These are phyloP conservation scores for Chalciporus pseudorubinellus DNA, from an alignment of 768 basidiomycete species.

Conservation along the genomic window DNA sequence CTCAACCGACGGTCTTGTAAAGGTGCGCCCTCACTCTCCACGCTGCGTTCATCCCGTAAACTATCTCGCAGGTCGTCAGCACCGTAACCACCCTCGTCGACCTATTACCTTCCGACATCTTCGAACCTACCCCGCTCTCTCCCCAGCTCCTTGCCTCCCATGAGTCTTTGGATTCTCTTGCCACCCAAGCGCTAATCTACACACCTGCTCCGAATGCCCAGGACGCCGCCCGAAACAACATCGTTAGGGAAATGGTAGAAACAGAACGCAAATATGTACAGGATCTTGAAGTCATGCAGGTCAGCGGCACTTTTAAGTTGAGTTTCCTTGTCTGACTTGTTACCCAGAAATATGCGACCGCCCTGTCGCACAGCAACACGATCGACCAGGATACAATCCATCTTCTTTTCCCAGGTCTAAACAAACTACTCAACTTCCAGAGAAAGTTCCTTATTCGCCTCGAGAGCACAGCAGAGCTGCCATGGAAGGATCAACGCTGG, in stretches of 20 bases:
- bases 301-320: slow-evolving; percentile 35
- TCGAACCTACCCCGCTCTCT: slow-evolving; percentile 61
- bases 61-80: slow-evolving; percentile 66
- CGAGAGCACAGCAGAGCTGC: slow-evolving; percentile 78
- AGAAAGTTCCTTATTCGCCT: slow-evolving; percentile 88
- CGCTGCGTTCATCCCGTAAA: background rate
- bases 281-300: slow-evolving; percentile 96
- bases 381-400: slow-evolving; percentile 96
- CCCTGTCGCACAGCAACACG: slow-evolving; percentile 75
- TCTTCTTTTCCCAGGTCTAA: slow-evolving; percentile 90
- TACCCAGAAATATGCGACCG: slow-evolving; percentile 81
- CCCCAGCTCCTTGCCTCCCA: slow-evolving; percentile 54
- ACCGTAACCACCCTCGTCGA: slow-evolving; percentile 85
- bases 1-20: slow-evolving; percentile 92
- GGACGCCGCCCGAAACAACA: slow-evolving; percentile 70
- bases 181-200: slow-evolving; percentile 40
- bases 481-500: slow-evolving; percentile 87
- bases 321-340: slow-evolving; percentile 14
- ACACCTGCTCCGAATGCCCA: slow-evolving; percentile 51
- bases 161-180: slow-evolving; percentile 58
- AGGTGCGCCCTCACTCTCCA: slow-evolving; percentile 50
- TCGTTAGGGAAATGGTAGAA: slow-evolving; percentile 86
- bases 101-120: slow-evolving; percentile 65
- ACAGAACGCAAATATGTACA: slow-evolving; percentile 97
- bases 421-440: slow-evolving; percentile 95